Base-by-base conservation (phyloP, 2,329 filamentous ascomycete genomes). In the Alternaria sp. region DNA sequence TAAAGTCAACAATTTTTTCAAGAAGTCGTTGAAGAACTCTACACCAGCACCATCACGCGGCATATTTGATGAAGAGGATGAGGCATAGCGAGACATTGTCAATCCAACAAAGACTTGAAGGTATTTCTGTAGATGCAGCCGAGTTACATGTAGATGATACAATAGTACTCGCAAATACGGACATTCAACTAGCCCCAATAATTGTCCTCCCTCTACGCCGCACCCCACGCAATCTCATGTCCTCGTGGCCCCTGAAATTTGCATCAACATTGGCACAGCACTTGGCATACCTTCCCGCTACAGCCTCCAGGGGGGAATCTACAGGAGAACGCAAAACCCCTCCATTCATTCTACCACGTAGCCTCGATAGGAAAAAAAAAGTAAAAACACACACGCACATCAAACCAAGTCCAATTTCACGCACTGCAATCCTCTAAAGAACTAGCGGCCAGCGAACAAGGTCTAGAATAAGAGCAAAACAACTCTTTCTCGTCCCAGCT, bases 1-100 rank as follows among this genome's bases (percentile, higher is more conserved):
- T 56, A 68, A 61, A 36, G 45, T 70, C 21, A 64, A 34, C 24
- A 62, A 56, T n/a, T 62, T 68, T 29, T 65, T 68, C 51, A 28
- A 54, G 28, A 54, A 51, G 5, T 17, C 45, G 28, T 60, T 28
- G 45, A 58, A 49, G 54, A 46, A 24, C 4, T 53, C 51, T 17
- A 56, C 40, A n/a, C 28, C 28, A 29, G 33, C 49, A 45, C 36
- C 55, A 3, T 37, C 29, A 23, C 34, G 11, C 6, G 44, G 61
- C n/a, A 65, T 68, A 7, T 69, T 67, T 24, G 60, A 68, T 17
- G 46, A 60, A 4, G 53, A 62, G 1, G 56, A 60, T 8, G 61
- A 62, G 4, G 29, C 28, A 31, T 39, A 24, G 23, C n/a, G 40
- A 24, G 39, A 50, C 24, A 17, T 39, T 7, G 54, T 14, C 31